Base-by-base conservation (phyloP, 352 stramenopile genomes). In the Phytophthora cryptogea region DNA sequence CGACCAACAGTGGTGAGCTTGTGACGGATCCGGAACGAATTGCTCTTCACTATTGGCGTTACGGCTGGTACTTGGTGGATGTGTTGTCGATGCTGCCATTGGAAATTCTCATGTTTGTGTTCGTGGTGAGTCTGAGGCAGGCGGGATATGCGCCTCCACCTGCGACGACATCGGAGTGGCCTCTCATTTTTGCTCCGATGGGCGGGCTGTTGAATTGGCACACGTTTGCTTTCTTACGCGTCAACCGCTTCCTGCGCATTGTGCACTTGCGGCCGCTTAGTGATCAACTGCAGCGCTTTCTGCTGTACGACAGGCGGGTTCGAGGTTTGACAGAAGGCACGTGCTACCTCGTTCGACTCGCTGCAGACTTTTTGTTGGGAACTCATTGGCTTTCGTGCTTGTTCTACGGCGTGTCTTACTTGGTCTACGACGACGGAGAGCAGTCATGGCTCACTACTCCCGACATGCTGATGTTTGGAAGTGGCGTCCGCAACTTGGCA, bases 321-420 rank as follows among this genome's bases (percentile, higher is more conserved):
- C 37, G 42, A 39, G 26, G 60, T 4, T 54, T 77, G 49, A 69
- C 53, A 32, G 55, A 59, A 32, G 55, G 64, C 2, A 36, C 63
- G 20, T 72, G 68, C 16, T 84, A 86, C 37, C 52, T 89, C 4
- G 20, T 78, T 37, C 75, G 72, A 1, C 67, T 89, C 4, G 78
- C 54, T 3, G 28, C 85, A 5, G 77, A 83, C 55, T 87, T 84
- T 20, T 47, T 70, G 11, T 39, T 87, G 41, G 74, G 74, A 10
- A 74, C 72, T 2, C 77, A 87, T 66, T 87, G 77, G 77, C 50
- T 87, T 43, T 70, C 74, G 53, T 87, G 77, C 16, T 36, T 84
- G 7, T 87, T 74, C 36, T 80, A 74, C 48, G 77, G 79, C 13
- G 60, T 81, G 3, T 87, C 79, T 35, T 91, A 79, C 58, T 37